phyloP scores from a whole-genome alignment of 2,329 filamentous ascomycete species.

The Epichloe bromicola region DNA sequence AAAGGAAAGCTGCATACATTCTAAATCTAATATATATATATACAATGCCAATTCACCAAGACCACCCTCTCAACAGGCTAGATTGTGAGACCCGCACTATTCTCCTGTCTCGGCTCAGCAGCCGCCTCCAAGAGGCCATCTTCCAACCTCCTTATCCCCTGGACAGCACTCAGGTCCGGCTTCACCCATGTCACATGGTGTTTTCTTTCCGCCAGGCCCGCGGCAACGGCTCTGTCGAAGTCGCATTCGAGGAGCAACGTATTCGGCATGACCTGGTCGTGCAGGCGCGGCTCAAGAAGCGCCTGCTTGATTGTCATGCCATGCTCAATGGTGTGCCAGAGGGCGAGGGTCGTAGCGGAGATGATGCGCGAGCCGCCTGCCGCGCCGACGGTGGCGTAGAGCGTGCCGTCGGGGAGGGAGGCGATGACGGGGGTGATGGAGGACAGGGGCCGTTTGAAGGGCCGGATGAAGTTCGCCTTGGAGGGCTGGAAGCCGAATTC shows the following conservation, averaged over 20 bases:
- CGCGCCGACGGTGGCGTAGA: conserved; percentile 60
- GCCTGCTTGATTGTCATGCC: conserved; percentile 45
- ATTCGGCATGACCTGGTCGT: conserved; percentile 73
- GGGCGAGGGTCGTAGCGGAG: conserved; percentile 60
- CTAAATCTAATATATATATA: no score
- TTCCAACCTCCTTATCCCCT: conserved; percentile 46
- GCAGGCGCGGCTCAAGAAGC: conserved; percentile 53
- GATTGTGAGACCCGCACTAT: conserved; percentile 50
- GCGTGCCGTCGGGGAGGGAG: conserved; percentile 44
- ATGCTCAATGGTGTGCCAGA: conserved; percentile 61
- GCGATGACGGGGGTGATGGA: conserved; percentile 72
- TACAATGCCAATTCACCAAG: no score
- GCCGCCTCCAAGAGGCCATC: conserved; percentile 68
- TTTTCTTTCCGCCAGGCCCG: conserved; percentile 47
- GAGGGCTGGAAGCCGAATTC: conserved; percentile 76
- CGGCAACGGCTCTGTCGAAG: conserved; percentile 53
- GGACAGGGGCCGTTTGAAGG: conserved; percentile 70
- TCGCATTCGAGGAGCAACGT: conserved; percentile 51
- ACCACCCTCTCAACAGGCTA: conserved; percentile 11
- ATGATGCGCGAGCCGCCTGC: conserved; percentile 78
- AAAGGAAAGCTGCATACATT: no score
- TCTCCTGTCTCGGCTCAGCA: conserved; percentile 60
- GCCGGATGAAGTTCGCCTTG: conserved; percentile 66
- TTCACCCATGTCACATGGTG: conserved; percentile 62
- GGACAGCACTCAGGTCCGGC: conserved; percentile 52